Percentiles rank a stretch among this genome's conserved stretches.
These are phyloP conservation scores for Tolypocladium pustulatum DNA, from an alignment of 2,329 filamentous ascomycete genomes.

Conservation along the genomic window DNA sequence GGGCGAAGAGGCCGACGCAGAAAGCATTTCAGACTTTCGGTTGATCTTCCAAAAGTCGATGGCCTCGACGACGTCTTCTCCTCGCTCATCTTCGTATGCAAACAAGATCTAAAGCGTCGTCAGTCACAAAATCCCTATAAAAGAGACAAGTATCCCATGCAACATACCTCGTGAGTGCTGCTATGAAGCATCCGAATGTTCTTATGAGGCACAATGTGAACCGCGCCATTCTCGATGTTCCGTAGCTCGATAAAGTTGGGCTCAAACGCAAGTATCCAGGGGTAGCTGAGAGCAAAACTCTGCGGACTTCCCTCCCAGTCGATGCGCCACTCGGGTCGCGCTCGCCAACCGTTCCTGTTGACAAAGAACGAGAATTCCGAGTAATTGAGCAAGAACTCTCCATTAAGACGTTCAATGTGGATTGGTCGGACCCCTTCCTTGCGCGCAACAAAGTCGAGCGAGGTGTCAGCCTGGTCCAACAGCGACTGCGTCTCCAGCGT, in stretches of 20 bases:
- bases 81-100: slow-evolving; percentile 90
- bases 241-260: slow-evolving; percentile 95
- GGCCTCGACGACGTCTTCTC: slow-evolving; percentile 86
- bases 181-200: slow-evolving; percentile 97
- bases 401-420: slow-evolving; percentile 92
- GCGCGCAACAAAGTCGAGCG: slow-evolving; percentile 88
- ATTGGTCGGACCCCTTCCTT: slow-evolving; percentile 92
- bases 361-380: slow-evolving; percentile 99
- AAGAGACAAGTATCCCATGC: background rate
- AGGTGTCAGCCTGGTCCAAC: slow-evolving; percentile 94
- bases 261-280: slow-evolving; percentile 95
- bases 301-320: slow-evolving; percentile 93
- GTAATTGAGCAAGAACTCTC: slow-evolving; percentile 96
- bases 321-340: slow-evolving; percentile 91
- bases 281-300: slow-evolving; percentile 87
- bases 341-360: slow-evolving; percentile 95
- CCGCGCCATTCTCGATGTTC: slow-evolving; percentile 86
- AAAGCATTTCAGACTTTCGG: slow-evolving; percentile 33
- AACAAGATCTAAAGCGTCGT: slow-evolving; percentile 66
- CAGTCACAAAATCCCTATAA: background rate
- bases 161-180: slow-evolving; percentile 83
- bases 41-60: slow-evolving; percentile 90
- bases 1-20: slow-evolving; percentile 5
- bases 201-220: slow-evolving; percentile 92
- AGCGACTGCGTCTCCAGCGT: slow-evolving; percentile 97